Conservation (phyloP, 805 yeast species). For the Sugiyamaella qingdaonensis region DNA sequence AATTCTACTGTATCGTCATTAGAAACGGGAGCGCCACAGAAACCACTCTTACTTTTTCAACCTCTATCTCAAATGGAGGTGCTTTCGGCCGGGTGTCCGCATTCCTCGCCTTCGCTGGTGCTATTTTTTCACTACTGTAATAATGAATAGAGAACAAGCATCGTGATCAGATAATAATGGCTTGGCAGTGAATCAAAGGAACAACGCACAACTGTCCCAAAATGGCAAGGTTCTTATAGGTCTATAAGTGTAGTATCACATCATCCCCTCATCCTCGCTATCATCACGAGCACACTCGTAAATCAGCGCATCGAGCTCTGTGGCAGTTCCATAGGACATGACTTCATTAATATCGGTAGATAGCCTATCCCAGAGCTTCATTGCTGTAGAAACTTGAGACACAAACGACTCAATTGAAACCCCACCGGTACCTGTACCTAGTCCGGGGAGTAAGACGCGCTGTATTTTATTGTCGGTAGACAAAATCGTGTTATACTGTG, state of each 20-base stretch:
- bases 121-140: too few relatives aligned
- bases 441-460: constrained; percentile 35
- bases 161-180: too few relatives aligned
- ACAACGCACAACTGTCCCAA: too few relatives aligned
- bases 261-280: background rate
- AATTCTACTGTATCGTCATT: too few relatives aligned
- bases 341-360: background rate
- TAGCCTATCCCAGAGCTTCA: constrained; percentile 1
- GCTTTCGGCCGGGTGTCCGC: too few relatives aligned
- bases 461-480: constrained; percentile 16
- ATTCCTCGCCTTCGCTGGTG: too few relatives aligned
- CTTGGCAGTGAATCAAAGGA: too few relatives aligned
- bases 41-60: too few relatives aligned
- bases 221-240: background rate
- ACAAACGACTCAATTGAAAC: constrained; percentile 33
- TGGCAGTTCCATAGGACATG: background rate
- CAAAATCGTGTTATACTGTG: constrained; percentile 1
- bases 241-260: background rate
- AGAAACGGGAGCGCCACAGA: too few relatives aligned
- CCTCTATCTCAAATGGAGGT: too few relatives aligned
- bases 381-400: constrained; percentile 30
- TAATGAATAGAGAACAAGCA: too few relatives aligned
- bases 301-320: background rate
- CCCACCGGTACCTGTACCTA: constrained; percentile 41
- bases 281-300: constrained; percentile 1